phyloP scores from a whole-genome alignment of 306 rosid species.

The Quercus engelmannii region DNA sequence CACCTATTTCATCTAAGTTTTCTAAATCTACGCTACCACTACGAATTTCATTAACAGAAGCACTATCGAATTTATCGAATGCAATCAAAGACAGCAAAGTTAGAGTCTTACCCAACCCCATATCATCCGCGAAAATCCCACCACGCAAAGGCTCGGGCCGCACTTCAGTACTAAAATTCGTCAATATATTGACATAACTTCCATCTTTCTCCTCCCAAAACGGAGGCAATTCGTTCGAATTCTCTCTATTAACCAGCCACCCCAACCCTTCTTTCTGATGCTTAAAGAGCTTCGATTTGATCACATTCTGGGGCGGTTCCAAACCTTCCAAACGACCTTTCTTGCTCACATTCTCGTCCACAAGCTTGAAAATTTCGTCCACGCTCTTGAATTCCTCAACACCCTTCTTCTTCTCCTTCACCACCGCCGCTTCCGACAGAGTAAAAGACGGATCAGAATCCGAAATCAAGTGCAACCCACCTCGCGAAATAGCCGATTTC shows the following conservation, averaged over 20 bases:
- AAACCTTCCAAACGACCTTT: constrained; percentile 24
- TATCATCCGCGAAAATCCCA: constrained; percentile 72
- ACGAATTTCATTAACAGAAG: not conserved
- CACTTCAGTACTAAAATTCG: constrained; percentile 36
- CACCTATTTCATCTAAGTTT: constrained; percentile 20
- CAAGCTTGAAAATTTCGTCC: constrained; percentile 46
- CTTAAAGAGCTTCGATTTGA: constrained; percentile 50
- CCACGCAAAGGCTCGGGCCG: constrained; percentile 70
- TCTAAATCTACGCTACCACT: constrained; percentile 17
- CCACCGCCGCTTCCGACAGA: constrained; percentile 57
- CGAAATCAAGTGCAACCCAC: constrained; percentile 45
- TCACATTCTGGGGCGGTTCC: constrained; percentile 42
- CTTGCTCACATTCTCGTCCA: constrained; percentile 22
- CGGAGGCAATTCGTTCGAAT: constrained; percentile 53
- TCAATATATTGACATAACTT: constrained; percentile 49
- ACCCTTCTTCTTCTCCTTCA: constrained; percentile 47
- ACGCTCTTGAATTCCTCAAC: constrained; percentile 11
- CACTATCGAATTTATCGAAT: constrained; percentile 37
- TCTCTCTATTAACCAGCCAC: constrained; percentile 65
- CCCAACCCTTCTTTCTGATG: constrained; percentile 75
- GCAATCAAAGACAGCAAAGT: constrained; percentile 66
- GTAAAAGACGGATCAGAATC: constrained; percentile 38
- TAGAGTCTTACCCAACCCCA: constrained; percentile 90
- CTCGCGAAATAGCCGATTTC: constrained; percentile 14
- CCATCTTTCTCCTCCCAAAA: constrained; percentile 66